Base-by-base conservation (phyloP, 2,329 filamentous ascomycete genomes). In the Dactylonectria macrodidyma region DNA sequence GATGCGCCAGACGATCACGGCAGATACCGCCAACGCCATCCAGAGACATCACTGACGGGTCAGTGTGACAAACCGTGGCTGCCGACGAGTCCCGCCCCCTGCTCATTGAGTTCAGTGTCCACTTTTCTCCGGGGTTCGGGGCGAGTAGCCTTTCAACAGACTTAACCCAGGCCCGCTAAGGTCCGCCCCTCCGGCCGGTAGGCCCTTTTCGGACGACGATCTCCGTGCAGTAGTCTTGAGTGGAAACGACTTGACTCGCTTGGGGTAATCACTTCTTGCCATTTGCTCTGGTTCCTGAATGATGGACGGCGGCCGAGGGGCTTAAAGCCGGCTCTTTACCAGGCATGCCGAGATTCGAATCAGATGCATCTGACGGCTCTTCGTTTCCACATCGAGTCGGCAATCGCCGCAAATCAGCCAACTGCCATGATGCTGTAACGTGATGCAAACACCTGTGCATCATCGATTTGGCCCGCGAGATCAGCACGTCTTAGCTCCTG, bases 221-320 rank as follows among this genome's bases (percentile, higher is more conserved):
- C 73, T 71, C 73, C 68, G 65, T 68, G 48, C 65, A 66, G 59
- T 65, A 65, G 68, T 63, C 72, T 68, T 71, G 68, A 73, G 68
- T 68, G 63, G 63, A 68, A 73, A 61, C 51, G 60, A 62, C 74
- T 76, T 76, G 69, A 60, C 67, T 76, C 66, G 62, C 64, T 75
- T 76, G 71, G 68, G 71, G 68, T 34, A 67, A 74, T 65, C 59
- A 63, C 60, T 65, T 64, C 59, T 64, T 57, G 70, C 62, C 61
- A 69, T 72, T 62, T 58, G 48, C 59, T 71, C 54, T 73, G 59
- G 69, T 70, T 64, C 61, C 64, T 74, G 68, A 68, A 68, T 65
- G 22, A 72, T 66, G 70, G 68, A 72, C 78, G 76, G 77, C 77
- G 77, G 76, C 78, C 78, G 74, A 77, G 67, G 67, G 67, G 61